Evolutionary conservation across 768 basidiomycete species (phyloP).

Genomic region (Psilocybe cubensis): DNA sequence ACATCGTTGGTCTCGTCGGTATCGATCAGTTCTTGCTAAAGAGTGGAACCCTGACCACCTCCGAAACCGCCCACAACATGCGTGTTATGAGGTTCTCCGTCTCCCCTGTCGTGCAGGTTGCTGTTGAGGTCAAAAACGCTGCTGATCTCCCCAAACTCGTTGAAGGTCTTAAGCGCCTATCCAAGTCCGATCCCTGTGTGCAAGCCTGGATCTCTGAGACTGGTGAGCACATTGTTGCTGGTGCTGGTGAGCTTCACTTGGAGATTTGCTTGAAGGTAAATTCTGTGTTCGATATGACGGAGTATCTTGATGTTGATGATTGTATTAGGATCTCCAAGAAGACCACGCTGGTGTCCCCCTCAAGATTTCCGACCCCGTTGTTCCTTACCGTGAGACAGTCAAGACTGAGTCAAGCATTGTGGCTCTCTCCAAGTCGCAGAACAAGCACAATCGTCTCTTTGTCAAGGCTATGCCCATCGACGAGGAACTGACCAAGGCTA

Average conservation of each 20-base stretch:
- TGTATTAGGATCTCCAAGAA: conserved; percentile 89
- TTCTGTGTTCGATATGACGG: neutral
- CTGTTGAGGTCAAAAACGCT: conserved; percentile 99
- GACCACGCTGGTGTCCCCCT: conserved; percentile 99
- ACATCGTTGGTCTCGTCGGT: conserved; percentile 99
- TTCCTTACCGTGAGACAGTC: conserved; percentile 97
- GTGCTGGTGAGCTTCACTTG: conserved; percentile 98
- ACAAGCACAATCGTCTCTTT: conserved; percentile 99
- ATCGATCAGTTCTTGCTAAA: conserved; percentile 99
- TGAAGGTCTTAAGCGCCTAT: conserved; percentile 99
- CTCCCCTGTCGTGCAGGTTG: conserved; percentile 98
- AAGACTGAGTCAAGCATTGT: conserved; percentile 94
- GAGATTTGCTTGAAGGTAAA: conserved; percentile 98
- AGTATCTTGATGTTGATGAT: conserved; percentile 4
- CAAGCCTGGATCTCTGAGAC: conserved; percentile 91
- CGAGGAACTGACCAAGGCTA: conserved; percentile 92
- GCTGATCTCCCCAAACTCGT: conserved; percentile 99
- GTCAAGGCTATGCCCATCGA: conserved; percentile 92
- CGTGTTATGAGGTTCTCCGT: conserved; percentile 99
- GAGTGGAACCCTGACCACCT: conserved; percentile 96
- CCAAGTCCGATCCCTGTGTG: conserved; percentile 99
- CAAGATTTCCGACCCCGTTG: conserved; percentile 97
- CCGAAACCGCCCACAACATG: conserved; percentile 99
- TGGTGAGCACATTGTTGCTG: conserved; percentile 98
- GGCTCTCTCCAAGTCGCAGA: conserved; percentile 98